Evolutionary conservation across 352 stramenopile genomes (phyloP).

Genomic region (Thalassiosira sp.): DNA sequence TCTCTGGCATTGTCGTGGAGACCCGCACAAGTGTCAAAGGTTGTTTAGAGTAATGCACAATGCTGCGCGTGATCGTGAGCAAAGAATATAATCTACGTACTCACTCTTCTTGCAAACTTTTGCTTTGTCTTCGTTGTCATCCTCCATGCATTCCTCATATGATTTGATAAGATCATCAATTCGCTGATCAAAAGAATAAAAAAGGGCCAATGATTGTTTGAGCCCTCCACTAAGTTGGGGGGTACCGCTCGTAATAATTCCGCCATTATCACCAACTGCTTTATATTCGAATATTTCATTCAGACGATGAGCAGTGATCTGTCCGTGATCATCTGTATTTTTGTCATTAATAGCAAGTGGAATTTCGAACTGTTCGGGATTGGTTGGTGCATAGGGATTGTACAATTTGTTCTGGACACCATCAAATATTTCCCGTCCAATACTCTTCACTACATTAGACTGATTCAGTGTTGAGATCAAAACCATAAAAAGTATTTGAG

Average conservation of each 20-base stretch:
- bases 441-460: too few relatives aligned
- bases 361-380: neutral
- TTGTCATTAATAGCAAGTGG: neutral
- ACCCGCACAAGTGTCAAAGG: too few relatives aligned
- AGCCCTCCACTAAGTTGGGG: neutral
- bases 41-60: too few relatives aligned
- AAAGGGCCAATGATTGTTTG: neutral
- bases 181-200: neutral
- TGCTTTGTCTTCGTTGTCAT: neutral
- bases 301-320: neutral
- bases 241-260: neutral
- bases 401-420: too few relatives aligned
- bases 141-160: neutral
- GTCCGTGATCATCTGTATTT: conserved; percentile 7
- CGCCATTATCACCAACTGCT: neutral
- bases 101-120: neutral
- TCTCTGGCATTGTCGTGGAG: too few relatives aligned
- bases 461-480: too few relatives aligned
- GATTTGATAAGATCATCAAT: neutral
- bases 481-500: too few relatives aligned
- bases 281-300: conserved; percentile 14
- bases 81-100: too few relatives aligned
- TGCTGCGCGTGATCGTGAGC: too few relatives aligned
- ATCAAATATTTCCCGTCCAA: too few relatives aligned
- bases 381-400: conserved; percentile 2